A percentile compares a stretch with the other conserved stretches of the same genome.
Evolutionary conservation across 768 basidiomycete species (phyloP).

Genomic region (Boletus pseudo-olivaceus): DNA sequence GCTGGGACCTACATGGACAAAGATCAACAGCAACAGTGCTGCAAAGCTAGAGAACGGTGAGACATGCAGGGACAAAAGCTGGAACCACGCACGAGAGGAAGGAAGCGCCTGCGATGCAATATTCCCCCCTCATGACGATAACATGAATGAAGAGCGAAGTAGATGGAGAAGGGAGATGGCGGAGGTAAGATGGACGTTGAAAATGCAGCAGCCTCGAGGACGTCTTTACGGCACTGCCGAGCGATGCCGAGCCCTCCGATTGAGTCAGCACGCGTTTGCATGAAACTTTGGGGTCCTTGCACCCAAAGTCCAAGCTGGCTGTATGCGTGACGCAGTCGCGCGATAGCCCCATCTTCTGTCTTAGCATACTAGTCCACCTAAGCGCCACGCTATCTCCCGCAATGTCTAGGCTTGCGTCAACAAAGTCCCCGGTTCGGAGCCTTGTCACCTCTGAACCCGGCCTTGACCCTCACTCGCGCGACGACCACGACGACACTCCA

Average conservation of each 20-base stretch:
- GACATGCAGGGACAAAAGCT: conserved; percentile 6
- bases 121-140: conserved; percentile 62
- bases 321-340: conserved; percentile 1
- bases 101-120: conserved; percentile 70
- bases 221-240: conserved; percentile 19
- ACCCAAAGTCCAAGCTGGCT: too few relatives aligned
- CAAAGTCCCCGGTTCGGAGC: conserved; percentile 20
- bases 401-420: conserved; percentile 27
- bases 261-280: background rate
- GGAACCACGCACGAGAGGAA: conserved; percentile 58
- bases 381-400: background rate
- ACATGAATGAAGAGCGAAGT: conserved; percentile 18
- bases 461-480: conserved; percentile 31
- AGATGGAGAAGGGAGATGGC: conserved; percentile 17
- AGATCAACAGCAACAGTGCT: conserved; percentile 63
- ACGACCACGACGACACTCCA: conserved; percentile 27
- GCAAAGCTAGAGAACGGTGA: conserved; percentile 19
- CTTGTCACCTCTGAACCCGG: conserved; percentile 28
- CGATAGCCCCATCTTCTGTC: conserved; percentile 7
- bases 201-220: conserved; percentile 22
- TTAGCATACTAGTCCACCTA: conserved; percentile 8
- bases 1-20: conserved; percentile 63
- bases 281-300: background rate
- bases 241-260: conserved; percentile 20
- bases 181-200: conserved; percentile 16